Evolutionary conservation across 2,329 filamentous ascomycete genomes (phyloP).

Genomic region (Aureobasidium sp.): DNA sequence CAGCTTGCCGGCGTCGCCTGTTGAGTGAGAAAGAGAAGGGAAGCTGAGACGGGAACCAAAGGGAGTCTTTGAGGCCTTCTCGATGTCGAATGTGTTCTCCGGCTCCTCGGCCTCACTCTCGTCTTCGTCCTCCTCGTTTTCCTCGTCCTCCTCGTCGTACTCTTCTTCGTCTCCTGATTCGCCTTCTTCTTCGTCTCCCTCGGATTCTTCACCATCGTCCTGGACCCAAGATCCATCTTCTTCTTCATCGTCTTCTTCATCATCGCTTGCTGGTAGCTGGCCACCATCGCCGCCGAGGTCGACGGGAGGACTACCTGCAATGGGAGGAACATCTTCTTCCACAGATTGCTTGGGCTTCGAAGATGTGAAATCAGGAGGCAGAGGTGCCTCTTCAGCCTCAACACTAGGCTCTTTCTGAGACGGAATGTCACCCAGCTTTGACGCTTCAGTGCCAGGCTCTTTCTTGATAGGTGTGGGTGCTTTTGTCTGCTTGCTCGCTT

Average conservation of each 20-base stretch:
- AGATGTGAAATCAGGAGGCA: constrained; percentile 34
- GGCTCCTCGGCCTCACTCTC: constrained; percentile 9
- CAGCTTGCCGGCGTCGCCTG: constrained; percentile 1
- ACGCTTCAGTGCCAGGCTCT: constrained; percentile 29
- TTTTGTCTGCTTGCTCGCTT: constrained; percentile 32
- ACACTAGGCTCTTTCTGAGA: constrained; percentile 15
- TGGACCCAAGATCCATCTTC: constrained; percentile 27
- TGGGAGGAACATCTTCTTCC: constrained; percentile 32
- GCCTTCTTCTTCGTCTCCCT: constrained; percentile 33
- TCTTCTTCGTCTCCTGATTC: constrained; percentile 31
- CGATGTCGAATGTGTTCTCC: not conserved
- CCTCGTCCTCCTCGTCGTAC: constrained; percentile 27
- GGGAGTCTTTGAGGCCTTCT: not conserved
- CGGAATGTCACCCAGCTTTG: constrained; percentile 30
- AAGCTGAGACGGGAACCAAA: constrained; percentile 18
- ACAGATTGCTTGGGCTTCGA: constrained; percentile 22
- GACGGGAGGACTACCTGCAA: constrained; percentile 43
- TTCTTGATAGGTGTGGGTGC: constrained; percentile 33
- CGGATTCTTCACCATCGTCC: constrained; percentile 31
- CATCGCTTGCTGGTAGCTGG: constrained; percentile 24
- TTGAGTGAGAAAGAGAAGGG: constrained; percentile 11
- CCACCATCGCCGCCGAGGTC: constrained; percentile 29
- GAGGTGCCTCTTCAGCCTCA: constrained; percentile 23
- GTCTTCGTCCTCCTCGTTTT: constrained; percentile 25
- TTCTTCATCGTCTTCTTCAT: constrained; percentile 27